A percentile compares a stretch with the other conserved stretches of the same genome.
These are phyloP conservation scores for Talaromyces albobiverticillius DNA, from an alignment of 2,329 filamentous ascomycete genomes.

Conservation along the genomic window DNA sequence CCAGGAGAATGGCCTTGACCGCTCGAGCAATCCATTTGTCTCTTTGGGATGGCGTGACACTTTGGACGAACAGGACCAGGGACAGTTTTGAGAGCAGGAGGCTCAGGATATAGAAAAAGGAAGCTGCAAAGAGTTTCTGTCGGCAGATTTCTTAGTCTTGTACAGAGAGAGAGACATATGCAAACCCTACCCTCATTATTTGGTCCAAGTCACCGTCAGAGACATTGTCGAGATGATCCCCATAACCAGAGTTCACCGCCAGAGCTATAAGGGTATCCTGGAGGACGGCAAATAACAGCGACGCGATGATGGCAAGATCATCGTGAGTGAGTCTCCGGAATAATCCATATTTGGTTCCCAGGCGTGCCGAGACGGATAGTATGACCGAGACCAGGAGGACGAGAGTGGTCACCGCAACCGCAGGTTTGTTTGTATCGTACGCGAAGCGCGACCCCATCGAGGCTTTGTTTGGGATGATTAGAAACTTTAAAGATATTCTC, in stretches of 20 bases:
- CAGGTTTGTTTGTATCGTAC: conserved; percentile 20
- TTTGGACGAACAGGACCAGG: conserved; percentile 21
- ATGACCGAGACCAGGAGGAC: conserved; percentile 20
- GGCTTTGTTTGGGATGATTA: conserved; percentile 3
- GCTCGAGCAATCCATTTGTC: conserved; percentile 18
- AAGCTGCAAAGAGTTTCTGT: conserved; percentile 22
- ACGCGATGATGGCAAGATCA: conserved; percentile 21
- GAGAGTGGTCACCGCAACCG: conserved; percentile 22
- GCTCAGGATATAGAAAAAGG: conserved; percentile 20
- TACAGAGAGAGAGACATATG: conserved; percentile 1
- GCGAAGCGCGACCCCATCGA: conserved; percentile 22
- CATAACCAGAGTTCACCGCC: conserved; percentile 23
- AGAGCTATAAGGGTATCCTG: conserved; percentile 21
- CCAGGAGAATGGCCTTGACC: conserved; percentile 16
- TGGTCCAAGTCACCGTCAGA: conserved; percentile 15
- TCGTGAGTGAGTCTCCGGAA: conserved; percentile 21
- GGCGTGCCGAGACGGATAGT: conserved; percentile 21
- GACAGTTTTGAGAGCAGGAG: conserved; percentile 24
- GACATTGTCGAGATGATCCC: conserved; percentile 18
- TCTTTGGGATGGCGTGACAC: conserved; percentile 19
- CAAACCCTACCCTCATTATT: conserved; percentile 21
- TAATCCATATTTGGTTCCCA: conserved; percentile 22
- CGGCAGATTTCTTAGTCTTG: conserved; percentile 1
- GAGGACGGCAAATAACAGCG: conserved; percentile 19
- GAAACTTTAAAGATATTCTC: conserved; percentile 3